These are phyloP conservation scores for Lachancea dasiensis DNA, from an alignment of 805 yeast genomes.

Conservation along the genomic window DNA sequence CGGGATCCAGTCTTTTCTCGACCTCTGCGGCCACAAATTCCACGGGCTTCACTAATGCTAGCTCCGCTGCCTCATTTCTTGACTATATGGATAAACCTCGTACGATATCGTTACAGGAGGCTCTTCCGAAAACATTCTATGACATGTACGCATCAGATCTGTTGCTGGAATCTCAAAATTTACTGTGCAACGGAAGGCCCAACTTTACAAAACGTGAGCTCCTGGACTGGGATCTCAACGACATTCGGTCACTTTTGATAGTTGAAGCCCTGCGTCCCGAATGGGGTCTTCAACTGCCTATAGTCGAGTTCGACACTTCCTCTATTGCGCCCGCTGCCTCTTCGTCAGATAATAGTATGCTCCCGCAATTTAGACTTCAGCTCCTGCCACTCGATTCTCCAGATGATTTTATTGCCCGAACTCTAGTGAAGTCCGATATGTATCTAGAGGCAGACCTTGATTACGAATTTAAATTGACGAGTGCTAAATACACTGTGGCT, in stretches of 20 bases:
- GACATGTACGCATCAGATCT: constrained; percentile 58
- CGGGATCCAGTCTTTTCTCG: constrained; percentile 27
- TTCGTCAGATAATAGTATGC: background rate
- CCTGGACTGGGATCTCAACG: constrained; percentile 68
- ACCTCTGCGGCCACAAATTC: constrained; percentile 16
- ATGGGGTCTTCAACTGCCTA: constrained; percentile 52
- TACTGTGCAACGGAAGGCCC: constrained; percentile 54
- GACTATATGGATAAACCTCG: constrained; percentile 6
- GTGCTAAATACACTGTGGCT: constrained; percentile 57
- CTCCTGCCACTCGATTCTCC: constrained; percentile 47
- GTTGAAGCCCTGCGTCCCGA: constrained; percentile 44
- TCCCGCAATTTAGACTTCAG: constrained; percentile 38
- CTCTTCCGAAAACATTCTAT: constrained; percentile 45
- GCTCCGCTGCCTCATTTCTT: constrained; percentile 14
- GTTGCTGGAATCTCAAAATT: constrained; percentile 36
- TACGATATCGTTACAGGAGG: constrained; percentile 38
- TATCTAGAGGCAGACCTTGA: constrained; percentile 60
- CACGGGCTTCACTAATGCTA: constrained; percentile 13
- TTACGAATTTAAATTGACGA: constrained; percentile 45
- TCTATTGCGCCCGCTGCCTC: constrained; percentile 13
- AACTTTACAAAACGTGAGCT: constrained; percentile 55
- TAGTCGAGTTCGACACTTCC: constrained; percentile 22
- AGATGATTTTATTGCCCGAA: constrained; percentile 43
- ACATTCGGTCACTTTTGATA: constrained; percentile 57
- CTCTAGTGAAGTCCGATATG: constrained; percentile 53